Evolutionary conservation across 768 basidiomycete genomes (phyloP).

Genomic region (Lentinula sp.): DNA sequence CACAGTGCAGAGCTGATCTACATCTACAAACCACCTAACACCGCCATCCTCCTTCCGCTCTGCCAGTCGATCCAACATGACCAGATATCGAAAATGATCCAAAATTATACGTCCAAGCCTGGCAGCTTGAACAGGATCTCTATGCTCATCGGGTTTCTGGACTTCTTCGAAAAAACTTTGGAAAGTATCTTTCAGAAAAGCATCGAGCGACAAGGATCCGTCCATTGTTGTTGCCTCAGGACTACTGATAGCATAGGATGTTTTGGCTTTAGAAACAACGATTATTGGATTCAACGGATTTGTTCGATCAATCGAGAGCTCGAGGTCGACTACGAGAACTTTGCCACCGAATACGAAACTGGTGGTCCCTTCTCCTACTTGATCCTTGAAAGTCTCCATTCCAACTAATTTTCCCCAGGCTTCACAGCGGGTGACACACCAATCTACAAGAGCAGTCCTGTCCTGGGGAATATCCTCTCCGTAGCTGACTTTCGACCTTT

Average conservation of each 20-base stretch:
- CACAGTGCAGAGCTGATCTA: constrained; percentile 46
- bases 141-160: constrained; percentile 43
- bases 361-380: constrained; percentile 39
- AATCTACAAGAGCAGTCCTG: constrained; percentile 35
- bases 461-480: constrained; percentile 62
- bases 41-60: constrained; percentile 54
- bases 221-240: constrained; percentile 36
- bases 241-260: constrained; percentile 60
- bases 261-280: constrained; percentile 56
- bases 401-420: constrained; percentile 59
- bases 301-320: constrained; percentile 44
- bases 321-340: constrained; percentile 74
- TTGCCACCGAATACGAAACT: constrained; percentile 70
- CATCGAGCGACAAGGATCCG: constrained; percentile 54
- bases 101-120: constrained; percentile 40
- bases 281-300: constrained; percentile 31
- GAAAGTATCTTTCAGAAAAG: constrained; percentile 52
- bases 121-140: constrained; percentile 49
- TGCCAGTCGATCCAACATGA: constrained; percentile 67
- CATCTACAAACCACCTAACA: constrained; percentile 69
- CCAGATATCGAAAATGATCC: constrained; percentile 60
- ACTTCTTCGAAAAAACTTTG: constrained; percentile 55
- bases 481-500: constrained; percentile 41
- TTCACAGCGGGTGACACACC: constrained; percentile 55
- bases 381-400: constrained; percentile 73